Evolutionary conservation across 2,329 filamentous ascomycete genomes (phyloP), one percentile per base, ranked within the genome.

Genomic region (Colletotrichum coccodes): DNA sequence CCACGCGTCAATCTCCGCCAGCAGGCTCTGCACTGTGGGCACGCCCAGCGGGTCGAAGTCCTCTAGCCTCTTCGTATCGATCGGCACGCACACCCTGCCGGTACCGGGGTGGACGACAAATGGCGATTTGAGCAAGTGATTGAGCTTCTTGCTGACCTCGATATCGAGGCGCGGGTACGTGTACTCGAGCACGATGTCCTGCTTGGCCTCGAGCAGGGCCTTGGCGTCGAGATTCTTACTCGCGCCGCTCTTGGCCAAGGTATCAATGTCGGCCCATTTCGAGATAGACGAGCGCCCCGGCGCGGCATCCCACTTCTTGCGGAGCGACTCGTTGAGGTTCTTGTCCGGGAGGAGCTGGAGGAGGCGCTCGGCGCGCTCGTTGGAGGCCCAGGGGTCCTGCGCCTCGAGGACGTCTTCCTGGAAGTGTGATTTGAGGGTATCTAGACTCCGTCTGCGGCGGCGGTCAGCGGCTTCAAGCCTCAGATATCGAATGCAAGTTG

Each of bases 101-200:
- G 96, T 99, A 21, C 94, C 94, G 0, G 96, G 96, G 78, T 99
- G 96, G 42, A 99, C 91, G 70, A 98, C 95, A 76, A 99, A 99
- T 0, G 96, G 96, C 71, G 92, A 95, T 79, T 99, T 99, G 74
- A 99, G 90, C 86, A 99, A 89, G 87, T 99, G 96, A 83, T 98
- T 98, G 65, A 97, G 89, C 79, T 98, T 97, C 85, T 98, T 98
- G 77, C 93, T 96, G 78, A 99, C 96, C 80, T 97, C 94, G 70
- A 96, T 95, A 85, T 99, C 96, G 62, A 99, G 92, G 44, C 96
- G 92, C 3, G 96, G 96, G 80, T 99, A 99, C 7, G 96, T 98
- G 82, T 99, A 98, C 81, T 99, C 96, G 34, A 99, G 89, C 4
- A 98, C 91, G 70, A 99, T 93, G 77, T 98, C 96, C 79, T 98